A percentile compares a stretch with the other conserved stretches of the same genome.
phyloP scores from a whole-genome alignment of 1,284 basidiomycete species.

The Cronartium quercuum region DNA sequence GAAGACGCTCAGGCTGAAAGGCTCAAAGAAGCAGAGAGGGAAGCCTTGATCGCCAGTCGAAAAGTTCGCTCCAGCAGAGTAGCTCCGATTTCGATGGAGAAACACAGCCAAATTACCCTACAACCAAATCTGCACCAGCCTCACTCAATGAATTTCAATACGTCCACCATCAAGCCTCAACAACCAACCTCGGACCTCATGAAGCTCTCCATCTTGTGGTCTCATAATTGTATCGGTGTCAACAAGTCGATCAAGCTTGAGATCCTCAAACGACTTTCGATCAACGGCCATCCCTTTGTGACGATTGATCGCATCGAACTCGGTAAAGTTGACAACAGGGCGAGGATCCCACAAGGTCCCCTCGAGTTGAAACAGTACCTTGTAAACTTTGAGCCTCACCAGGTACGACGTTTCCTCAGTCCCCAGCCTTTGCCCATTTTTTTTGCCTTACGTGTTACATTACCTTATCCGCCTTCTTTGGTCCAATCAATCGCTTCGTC shows the following conservation, averaged over 20 bases:
- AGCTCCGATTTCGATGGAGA: neutral
- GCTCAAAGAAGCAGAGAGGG: constrained; percentile 35
- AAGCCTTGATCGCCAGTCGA: constrained; percentile 32
- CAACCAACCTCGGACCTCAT: neutral
- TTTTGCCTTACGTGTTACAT: neutral
- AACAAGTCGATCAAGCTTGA: constrained; percentile 36
- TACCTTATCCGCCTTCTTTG: neutral
- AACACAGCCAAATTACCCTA: neutral
- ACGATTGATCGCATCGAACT: constrained; percentile 24
- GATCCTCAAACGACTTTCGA: constrained; percentile 17
- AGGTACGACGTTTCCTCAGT: constrained; percentile 1
- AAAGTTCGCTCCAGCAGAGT: neutral
- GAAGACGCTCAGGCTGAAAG: constrained; percentile 32
- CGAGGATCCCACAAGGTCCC: constrained; percentile 13
- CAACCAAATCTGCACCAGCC: neutral
- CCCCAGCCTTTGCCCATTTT: neutral
- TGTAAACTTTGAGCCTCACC: constrained; percentile 15
- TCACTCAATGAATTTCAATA: neutral
- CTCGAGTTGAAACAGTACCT: constrained; percentile 30
- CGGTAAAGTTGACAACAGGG: constrained; percentile 11
- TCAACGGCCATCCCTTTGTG: constrained; percentile 20
- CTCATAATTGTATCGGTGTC: constrained; percentile 32
- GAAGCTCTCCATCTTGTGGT: constrained; percentile 27
- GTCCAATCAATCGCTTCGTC: neutral
- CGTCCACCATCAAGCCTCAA: neutral